Conservation (phyloP, 345 rosid genomes). For the Streptanthus diversifolius region DNA sequence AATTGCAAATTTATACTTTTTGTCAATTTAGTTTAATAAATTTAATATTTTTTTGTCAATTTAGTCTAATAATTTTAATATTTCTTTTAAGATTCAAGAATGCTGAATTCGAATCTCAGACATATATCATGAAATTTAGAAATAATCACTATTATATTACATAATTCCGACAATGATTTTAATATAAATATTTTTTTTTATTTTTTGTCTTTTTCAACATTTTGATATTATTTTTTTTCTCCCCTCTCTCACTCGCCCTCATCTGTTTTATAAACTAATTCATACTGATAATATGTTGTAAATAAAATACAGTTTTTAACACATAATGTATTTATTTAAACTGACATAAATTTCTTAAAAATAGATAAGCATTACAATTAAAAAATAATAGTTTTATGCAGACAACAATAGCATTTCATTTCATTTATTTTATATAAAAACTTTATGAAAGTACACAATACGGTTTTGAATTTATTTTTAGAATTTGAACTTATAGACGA, state of each 20-base stretch:
- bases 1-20: not conserved
- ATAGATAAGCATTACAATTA: not conserved
- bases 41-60: too few relatives aligned
- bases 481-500: not conserved
- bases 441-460: not conserved
- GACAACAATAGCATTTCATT: not conserved
- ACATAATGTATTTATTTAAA: too few relatives aligned
- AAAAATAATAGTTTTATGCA: too few relatives aligned
- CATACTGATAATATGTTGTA: not conserved
- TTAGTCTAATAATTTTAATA: too few relatives aligned
- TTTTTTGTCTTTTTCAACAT: not conserved
- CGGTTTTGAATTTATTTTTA: not conserved
- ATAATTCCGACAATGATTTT: too few relatives aligned
- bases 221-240: not conserved
- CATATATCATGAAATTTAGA: too few relatives aligned
- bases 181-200: too few relatives aligned
- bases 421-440: not conserved
- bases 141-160: too few relatives aligned
- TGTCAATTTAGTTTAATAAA: too few relatives aligned
- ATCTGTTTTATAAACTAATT: not conserved
- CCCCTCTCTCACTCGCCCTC: not conserved
- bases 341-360: not conserved
- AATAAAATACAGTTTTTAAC: too few relatives aligned
- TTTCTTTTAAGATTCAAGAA: too few relatives aligned
- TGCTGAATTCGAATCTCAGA: too few relatives aligned